Percentiles rank a stretch among this genome's conserved stretches.
phyloP scores from a whole-genome alignment of 768 basidiomycete genomes.

The Mycena olivaceomarginata region DNA sequence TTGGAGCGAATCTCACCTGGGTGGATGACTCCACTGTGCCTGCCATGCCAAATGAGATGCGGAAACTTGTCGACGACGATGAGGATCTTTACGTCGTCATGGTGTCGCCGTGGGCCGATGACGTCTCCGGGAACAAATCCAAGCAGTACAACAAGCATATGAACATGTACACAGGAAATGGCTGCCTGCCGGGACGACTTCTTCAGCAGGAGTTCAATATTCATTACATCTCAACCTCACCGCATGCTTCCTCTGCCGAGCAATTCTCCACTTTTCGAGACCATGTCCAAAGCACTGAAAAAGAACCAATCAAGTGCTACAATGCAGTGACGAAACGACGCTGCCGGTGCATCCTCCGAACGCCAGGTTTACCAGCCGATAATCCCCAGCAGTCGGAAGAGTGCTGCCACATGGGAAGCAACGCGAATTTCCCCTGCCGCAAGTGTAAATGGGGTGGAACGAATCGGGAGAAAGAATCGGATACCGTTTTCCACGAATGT shows the following conservation, averaged over 20 bases:
- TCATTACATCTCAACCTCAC: background rate
- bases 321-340: constrained; percentile 26
- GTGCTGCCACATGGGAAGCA: constrained; percentile 36
- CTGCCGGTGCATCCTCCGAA: constrained; percentile 29
- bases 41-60: background rate
- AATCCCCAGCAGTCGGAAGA: constrained; percentile 48
- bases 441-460: constrained; percentile 39
- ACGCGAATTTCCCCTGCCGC: constrained; percentile 39
- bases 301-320: constrained; percentile 25
- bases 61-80: background rate
- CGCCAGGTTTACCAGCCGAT: constrained; percentile 40
- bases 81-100: background rate
- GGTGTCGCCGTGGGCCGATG: background rate
- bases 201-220: no score
- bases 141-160: no score
- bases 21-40: background rate
- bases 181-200: no score
- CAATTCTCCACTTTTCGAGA: constrained; percentile 33
- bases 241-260: background rate
- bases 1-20: constrained; percentile 15
- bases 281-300: constrained; percentile 27
- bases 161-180: no score
- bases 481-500: constrained; percentile 32
- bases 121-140: no score
- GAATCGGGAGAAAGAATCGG: constrained; percentile 19